Evolutionary conservation across 2,329 filamentous ascomycete species (phyloP).

Genomic region (Talaromyces funiculosus): DNA sequence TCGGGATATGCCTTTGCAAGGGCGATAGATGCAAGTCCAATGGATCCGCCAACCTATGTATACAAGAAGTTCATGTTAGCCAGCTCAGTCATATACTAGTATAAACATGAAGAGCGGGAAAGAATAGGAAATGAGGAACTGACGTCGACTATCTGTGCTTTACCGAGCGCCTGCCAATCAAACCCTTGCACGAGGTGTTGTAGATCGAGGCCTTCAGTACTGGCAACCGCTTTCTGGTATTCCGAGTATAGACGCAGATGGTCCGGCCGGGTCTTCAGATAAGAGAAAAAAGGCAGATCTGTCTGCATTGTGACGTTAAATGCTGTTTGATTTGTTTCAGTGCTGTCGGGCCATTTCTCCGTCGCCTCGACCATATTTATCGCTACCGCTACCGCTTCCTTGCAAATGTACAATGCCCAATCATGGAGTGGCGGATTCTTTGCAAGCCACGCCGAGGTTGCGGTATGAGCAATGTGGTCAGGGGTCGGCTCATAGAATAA

Average conservation of each 20-base stretch:
- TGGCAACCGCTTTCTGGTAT: conserved; percentile 52
- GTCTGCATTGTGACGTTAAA: conserved; percentile 26
- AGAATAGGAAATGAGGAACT: no score
- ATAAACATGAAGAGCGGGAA: no score
- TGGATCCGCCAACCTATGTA: conserved; percentile 46
- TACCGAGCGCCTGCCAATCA: conserved; percentile 25
- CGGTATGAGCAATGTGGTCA: neutral
- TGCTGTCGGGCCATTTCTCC: no score
- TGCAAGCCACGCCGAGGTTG: neutral
- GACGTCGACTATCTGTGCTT: conserved; percentile 48
- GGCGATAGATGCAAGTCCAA: conserved; percentile 50
- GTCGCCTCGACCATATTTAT: no score
- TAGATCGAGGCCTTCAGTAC: conserved; percentile 53
- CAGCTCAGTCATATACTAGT: neutral
- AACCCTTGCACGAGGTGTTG: conserved; percentile 41
- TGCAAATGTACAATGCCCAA: no score
- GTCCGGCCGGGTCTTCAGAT: conserved; percentile 22
- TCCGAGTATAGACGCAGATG: conserved; percentile 48
- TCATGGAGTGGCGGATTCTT: no score
- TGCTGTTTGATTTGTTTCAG: no score
- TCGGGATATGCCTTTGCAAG: neutral
- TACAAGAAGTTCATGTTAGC: neutral
- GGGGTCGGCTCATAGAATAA: neutral
- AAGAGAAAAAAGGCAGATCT: conserved; percentile 29
- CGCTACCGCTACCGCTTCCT: no score